Base-by-base conservation (phyloP, 352 stramenopile genomes). In the Phytopythium litorale region DNA sequence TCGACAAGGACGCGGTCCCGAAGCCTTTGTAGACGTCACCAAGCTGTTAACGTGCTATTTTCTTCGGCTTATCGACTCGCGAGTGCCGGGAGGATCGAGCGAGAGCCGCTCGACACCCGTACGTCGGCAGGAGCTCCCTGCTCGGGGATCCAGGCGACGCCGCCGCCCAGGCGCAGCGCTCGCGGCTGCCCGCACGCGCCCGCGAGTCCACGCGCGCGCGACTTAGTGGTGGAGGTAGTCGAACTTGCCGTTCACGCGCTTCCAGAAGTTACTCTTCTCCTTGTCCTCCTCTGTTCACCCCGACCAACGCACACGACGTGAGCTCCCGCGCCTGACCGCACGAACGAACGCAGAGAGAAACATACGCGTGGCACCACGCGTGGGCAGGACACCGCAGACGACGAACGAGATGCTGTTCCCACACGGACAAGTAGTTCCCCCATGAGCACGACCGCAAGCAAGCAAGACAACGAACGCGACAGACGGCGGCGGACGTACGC, bases 261-360 rank as follows among this genome's bases (percentile, higher is more conserved):
- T 78, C 87, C 87, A 95, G 84, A 84, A 95, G 70, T 92, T 92
- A 56, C 74, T 88, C 75, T 89, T 82, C 62, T 89, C 79, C 73
- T 86, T 90, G 65, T 87, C 75, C 71, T 95, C 87, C 70, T 95
- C 81, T 86, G 62, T 68, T 13, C 19, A 45, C 37, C 15, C 28
- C 28, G 63, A 6, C 42, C 50, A 37, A 60, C 0, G 30, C 49
- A 67, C 7, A 43, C 4, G 38, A 51, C 18, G 59, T 28, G 35
- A 38, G 33, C 40, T 37, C 58, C 2, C 5, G 16, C 11, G 38
- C 16, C 38, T 45, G 15, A 46, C 5, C 18, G 40, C 18, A n/a
- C 23, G 7, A 4, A 11, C 7, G 35, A 15, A 15, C 40, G 15
- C 40, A 7, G 19, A 5, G 8, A 58, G 12, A 33, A 52, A 69